Base-by-base conservation (phyloP, 1,284 basidiomycete species). In the Apiotrichum sp. region DNA sequence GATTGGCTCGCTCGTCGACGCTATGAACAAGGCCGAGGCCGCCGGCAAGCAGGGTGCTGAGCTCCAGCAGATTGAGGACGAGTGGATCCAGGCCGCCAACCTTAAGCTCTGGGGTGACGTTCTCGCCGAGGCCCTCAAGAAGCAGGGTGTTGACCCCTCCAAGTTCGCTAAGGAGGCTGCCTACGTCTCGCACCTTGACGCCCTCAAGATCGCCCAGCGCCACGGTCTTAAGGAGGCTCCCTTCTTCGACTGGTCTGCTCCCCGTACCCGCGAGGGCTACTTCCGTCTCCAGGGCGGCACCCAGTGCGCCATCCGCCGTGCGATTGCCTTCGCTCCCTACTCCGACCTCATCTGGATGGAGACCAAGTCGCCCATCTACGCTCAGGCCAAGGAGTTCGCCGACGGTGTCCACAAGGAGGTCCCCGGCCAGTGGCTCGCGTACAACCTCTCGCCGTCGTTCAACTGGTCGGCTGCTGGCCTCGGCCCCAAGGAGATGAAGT, bases 311-410 rank as follows among this genome's bases (percentile, higher is more conserved):
- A 83, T 98, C 73, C 88, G 89, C 78, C 90, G 95, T 60, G 89
- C 89, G 34, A 80, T 92, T 62, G 93, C 91, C 38, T 98, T 92
- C 70, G 92, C 92, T 29, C 93, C 91, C 1, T 91, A 95, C 76
- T 87, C 90, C 41, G 93, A 97, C 75, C 78, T 93, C 53, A 72
- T 93, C 62, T 93, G 92, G 92, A 95, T 96, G 92, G 95, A 98
- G 82, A 98, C 96, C 61, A 93, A 93, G 81, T 88, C 84, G 70
- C 95, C 95, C n/a, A 95, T 97, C 76, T 80, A 95, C 49, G 78
- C 85, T 1, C 95, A 98, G 78, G 96, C 95, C 36, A 84, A 84
- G 70, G 91, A 97, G 80, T 98, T 98, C 70, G 86, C 93, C 8
- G 80, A 83, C 16, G 91, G 92, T 52, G 90, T 97, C 40, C 89